phyloP scores from a whole-genome alignment of 164 flowering plant genomes.

The Aristolochia californica region DNA sequence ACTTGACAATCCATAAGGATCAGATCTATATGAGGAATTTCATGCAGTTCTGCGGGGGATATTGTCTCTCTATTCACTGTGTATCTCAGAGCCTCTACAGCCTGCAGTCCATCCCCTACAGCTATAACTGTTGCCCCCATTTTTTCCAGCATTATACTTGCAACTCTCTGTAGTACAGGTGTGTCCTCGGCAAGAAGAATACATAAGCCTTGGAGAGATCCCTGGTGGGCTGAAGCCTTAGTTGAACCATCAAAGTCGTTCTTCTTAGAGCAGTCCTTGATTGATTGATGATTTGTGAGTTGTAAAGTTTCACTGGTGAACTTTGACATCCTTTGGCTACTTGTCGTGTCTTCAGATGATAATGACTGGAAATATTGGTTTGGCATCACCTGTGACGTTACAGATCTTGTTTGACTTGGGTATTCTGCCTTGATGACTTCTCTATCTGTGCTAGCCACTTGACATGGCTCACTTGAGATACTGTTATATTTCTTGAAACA shows the following conservation, averaged over 20 bases:
- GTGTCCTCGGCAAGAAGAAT: slow-evolving; percentile 96
- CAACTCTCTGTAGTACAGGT: slow-evolving; percentile 83
- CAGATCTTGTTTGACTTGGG: too few relatives aligned
- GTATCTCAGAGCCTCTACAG: slow-evolving; percentile 68
- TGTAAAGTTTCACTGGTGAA: slow-evolving; percentile 1
- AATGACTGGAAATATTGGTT: too few relatives aligned
- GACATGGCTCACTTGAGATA: too few relatives aligned
- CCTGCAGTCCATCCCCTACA: slow-evolving; percentile 88
- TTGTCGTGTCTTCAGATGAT: too few relatives aligned
- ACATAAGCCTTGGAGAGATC: slow-evolving; percentile 56
- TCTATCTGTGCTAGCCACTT: too few relatives aligned
- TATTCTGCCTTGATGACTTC: too few relatives aligned
- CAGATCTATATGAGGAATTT: slow-evolving; percentile 50
- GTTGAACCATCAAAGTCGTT: slow-evolving; percentile 4
- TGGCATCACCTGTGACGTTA: too few relatives aligned
- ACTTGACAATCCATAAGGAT: slow-evolving; percentile 98
- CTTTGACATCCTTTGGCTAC: too few relatives aligned
- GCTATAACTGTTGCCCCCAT: slow-evolving; percentile 76
- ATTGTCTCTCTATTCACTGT: slow-evolving; percentile 16
- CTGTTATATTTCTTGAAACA: too few relatives aligned
- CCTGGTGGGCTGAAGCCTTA: slow-evolving; percentile 21
- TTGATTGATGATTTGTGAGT: slow-evolving; percentile 7
- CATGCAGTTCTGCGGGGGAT: slow-evolving; percentile 17
- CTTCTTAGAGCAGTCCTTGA: not conserved
- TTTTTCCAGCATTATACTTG: slow-evolving; percentile 88